A percentile compares a stretch with the other conserved stretches of the same genome.
Conservation (phyloP, 164 flowering plant species). For the Stephania cephalantha region DNA sequence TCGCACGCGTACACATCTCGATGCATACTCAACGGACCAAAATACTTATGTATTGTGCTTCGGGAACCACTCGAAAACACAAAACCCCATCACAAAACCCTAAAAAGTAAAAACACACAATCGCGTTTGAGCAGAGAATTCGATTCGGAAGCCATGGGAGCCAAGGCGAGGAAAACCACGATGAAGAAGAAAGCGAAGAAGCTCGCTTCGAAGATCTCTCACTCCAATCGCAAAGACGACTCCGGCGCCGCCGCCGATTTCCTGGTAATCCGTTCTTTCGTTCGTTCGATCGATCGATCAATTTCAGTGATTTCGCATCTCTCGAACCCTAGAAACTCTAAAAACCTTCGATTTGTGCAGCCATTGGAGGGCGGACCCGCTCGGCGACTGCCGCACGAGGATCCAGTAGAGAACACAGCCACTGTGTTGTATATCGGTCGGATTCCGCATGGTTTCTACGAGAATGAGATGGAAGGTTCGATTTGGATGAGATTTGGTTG, state of each 20-base stretch:
- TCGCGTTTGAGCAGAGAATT: not conserved
- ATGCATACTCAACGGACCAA: too few species aligned
- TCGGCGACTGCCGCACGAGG: conserved; percentile 34
- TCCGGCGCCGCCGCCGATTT: conserved; percentile 29
- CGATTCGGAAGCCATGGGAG: conserved; percentile 15
- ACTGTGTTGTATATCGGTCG: conserved; percentile 78
- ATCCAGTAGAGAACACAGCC: conserved; percentile 32
- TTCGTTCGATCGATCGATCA: not conserved
- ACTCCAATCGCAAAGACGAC: conserved; percentile 17
- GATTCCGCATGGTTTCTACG: conserved; percentile 91
- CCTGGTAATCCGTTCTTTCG: conserved; percentile 28
- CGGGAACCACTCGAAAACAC: too few species aligned
- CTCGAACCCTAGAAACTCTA: not conserved
- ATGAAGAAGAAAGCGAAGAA: conserved; percentile 27
- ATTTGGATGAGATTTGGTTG: not conserved
- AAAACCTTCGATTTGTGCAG: conserved; percentile 22
- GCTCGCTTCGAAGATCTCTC: conserved; percentile 13
- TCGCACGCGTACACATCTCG: too few species aligned
- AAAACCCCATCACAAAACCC: not conserved
- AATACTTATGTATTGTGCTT: too few species aligned
- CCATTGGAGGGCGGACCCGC: conserved; percentile 82
- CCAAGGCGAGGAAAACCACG: conserved; percentile 26
- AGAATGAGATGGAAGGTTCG: conserved; percentile 74
- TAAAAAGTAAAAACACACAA: not conserved
- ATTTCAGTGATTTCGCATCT: not conserved